Percentiles rank a stretch among this genome's conserved stretches.
Evolutionary conservation across 2,329 filamentous ascomycete species (phyloP).

Genomic region (Penicillium sclerotiorum): DNA sequence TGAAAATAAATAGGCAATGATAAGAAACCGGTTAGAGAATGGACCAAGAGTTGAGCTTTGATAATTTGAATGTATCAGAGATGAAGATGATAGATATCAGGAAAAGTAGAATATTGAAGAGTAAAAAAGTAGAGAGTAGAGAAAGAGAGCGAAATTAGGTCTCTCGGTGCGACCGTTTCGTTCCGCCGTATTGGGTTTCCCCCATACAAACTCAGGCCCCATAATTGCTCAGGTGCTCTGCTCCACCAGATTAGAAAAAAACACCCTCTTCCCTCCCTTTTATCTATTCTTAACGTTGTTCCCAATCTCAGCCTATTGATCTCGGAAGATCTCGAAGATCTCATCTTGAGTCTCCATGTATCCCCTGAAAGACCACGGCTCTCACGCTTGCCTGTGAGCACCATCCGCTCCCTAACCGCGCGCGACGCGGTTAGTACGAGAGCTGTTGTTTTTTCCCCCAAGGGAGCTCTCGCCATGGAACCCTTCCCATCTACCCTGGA

Average conservation of each 20-base stretch:
- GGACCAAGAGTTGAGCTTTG: background rate
- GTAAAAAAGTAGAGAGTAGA: background rate
- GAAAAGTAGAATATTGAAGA: background rate
- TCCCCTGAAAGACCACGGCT: slow-evolving; percentile 1
- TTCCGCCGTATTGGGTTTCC: slow-evolving; percentile 23
- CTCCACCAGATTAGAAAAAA: too few species aligned
- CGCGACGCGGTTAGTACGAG: slow-evolving; percentile 18
- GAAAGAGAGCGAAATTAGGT: background rate
- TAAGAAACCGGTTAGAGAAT: too few species aligned
- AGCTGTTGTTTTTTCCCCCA: slow-evolving; percentile 7
- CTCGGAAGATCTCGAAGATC: background rate
- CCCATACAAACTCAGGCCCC: slow-evolving; percentile 1
- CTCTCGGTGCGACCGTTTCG: slow-evolving; percentile 8
- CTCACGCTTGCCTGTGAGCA: slow-evolving; percentile 8
- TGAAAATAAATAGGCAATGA: too few species aligned
- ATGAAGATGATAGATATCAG: background rate
- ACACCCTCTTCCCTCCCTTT: background rate
- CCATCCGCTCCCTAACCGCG: slow-evolving; percentile 11
- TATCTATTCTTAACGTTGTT: background rate
- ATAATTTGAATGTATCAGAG: background rate
- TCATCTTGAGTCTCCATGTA: background rate
- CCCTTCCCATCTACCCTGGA: slow-evolving; percentile 18
- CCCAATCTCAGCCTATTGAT: background rate
- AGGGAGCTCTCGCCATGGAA: slow-evolving; percentile 22
- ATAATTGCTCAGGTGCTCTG: too few species aligned